Percentiles rank a stretch among this genome's conserved stretches.
phyloP scores from a whole-genome alignment of 2,329 filamentous ascomycete genomes.

The Ramularia collo-cygni region DNA sequence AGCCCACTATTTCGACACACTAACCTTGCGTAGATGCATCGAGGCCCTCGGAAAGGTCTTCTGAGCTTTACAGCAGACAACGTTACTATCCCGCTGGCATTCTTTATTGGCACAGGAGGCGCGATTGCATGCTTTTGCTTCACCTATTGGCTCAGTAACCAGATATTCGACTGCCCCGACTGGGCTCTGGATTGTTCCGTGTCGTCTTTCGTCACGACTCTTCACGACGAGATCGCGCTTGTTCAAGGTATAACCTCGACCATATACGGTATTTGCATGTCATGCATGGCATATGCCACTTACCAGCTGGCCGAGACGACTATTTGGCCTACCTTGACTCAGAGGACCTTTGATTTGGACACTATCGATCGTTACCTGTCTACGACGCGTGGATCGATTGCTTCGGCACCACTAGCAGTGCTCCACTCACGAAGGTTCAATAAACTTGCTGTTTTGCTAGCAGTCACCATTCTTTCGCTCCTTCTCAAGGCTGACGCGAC shows the following conservation, averaged over 20 bases:
- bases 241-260: not conserved
- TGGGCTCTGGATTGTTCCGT: constrained; percentile 1
- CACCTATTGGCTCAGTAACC: constrained; percentile 3
- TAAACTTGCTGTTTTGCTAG: not conserved
- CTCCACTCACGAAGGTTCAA: not conserved
- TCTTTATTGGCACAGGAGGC: not conserved
- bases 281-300: constrained; percentile 1
- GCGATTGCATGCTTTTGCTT: constrained; percentile 1
- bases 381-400: constrained; percentile 1
- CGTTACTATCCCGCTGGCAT: not conserved
- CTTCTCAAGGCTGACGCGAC: not conserved
- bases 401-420: not conserved
- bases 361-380: constrained; percentile 1
- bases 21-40: no score
- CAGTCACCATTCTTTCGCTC: not conserved
- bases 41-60: no score
- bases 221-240: not conserved
- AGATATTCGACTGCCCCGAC: not conserved
- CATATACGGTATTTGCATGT: not conserved
- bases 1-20: no score
- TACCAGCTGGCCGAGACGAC: constrained; percentile 3
- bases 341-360: not conserved
- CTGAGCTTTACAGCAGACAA: no score
- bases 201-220: not conserved
- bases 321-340: not conserved